phyloP scores from a whole-genome alignment of 495 filamentous ascomycete species.

The Ascobolus immersus region DNA sequence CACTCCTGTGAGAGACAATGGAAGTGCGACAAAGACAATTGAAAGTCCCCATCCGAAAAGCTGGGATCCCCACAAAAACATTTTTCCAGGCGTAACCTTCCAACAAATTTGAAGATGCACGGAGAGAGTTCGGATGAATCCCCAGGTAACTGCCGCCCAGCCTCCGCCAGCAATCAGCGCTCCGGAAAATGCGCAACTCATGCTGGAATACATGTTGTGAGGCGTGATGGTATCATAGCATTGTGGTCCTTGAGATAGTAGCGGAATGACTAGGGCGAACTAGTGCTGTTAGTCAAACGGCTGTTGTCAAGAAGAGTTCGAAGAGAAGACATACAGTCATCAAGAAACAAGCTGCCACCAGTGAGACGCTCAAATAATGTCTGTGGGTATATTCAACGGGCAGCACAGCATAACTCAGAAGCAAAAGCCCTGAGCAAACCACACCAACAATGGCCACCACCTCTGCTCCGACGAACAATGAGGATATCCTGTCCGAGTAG shows the following conservation, averaged over 20 bases:
- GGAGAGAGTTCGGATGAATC: slow-evolving; percentile 64
- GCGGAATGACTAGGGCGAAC: slow-evolving; percentile 76
- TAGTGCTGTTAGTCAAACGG: slow-evolving; percentile 16
- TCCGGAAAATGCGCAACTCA: slow-evolving; percentile 70
- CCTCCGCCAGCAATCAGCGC: slow-evolving; percentile 65
- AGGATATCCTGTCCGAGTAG: slow-evolving; percentile 49
- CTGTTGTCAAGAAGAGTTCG: background rate
- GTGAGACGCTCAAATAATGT: slow-evolving; percentile 75
- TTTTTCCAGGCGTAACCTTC: slow-evolving; percentile 68
- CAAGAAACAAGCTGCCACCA: slow-evolving; percentile 44
- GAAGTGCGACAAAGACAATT: slow-evolving; percentile 39
- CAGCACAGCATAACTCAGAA: slow-evolving; percentile 58
- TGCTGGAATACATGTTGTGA: slow-evolving; percentile 62
- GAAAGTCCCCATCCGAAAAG: slow-evolving; percentile 63
- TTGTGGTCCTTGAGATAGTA: slow-evolving; percentile 48
- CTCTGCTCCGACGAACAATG: slow-evolving; percentile 37
- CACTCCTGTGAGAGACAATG: slow-evolving; percentile 66
- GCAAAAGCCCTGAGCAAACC: slow-evolving; percentile 44
- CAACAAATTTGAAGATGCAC: slow-evolving; percentile 96
- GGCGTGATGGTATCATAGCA: slow-evolving; percentile 82
- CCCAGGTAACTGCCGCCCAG: slow-evolving; percentile 59
- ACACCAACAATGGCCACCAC: slow-evolving; percentile 59
- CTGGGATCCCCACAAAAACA: slow-evolving; percentile 74
- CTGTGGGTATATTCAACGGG: slow-evolving; percentile 75
- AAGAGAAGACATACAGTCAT: slow-evolving; percentile 38